Evolutionary conservation across 352 stramenopile genomes (phyloP), one percentile per base, ranked within the genome.

Genomic region (Phytopythium cucurbitacearum): DNA sequence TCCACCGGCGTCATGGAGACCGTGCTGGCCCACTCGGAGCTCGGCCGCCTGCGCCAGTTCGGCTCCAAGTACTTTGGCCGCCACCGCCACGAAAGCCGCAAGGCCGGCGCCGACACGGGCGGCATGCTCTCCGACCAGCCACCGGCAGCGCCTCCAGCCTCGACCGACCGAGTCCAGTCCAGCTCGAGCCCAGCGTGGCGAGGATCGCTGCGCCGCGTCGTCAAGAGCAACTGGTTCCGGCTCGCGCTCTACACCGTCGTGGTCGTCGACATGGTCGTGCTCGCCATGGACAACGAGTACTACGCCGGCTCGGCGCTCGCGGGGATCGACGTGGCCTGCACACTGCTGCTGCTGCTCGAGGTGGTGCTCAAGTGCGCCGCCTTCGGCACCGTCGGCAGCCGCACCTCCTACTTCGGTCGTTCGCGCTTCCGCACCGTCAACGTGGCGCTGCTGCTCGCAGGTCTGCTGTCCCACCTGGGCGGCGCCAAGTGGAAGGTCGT

Each of bases 241-340:
- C 51, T 51, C 6, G 35, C 68, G 11, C 48, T 91, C 5, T 75
- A 76, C 43, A 42, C 67, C 38, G 59, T 84, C 28, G 67, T 89
- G 33, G 42, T 85, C 12, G 40, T 61, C 3, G 80, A 91, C 53
- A 57, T 85, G 6, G 50, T 80, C 0, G 80, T 82, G 13, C 57
- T 91, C 38, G 80, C 73, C 8, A 45, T 89, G 15, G 77, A 91
- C 54, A 70, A 87, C 41, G 70, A 79, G 37, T 73, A 72, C 33
- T 51, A 65, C 39, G 70, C 57, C 0, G 51, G 63, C 8, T 54
- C 68, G 3, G 41, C 65, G 10, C 52, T 68, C 28, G 58, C 57
- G 0, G 37, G 38, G 2, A n/a, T 92, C 13, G 81, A 90, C 53
- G 47, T 92, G 1, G 42, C 49, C 4, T 86, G 85, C 51, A 92